Evolutionary conservation across 345 rosid species (phyloP), one percentile per base, ranked within the genome.

Genomic region (Rhizophora mangle): DNA sequence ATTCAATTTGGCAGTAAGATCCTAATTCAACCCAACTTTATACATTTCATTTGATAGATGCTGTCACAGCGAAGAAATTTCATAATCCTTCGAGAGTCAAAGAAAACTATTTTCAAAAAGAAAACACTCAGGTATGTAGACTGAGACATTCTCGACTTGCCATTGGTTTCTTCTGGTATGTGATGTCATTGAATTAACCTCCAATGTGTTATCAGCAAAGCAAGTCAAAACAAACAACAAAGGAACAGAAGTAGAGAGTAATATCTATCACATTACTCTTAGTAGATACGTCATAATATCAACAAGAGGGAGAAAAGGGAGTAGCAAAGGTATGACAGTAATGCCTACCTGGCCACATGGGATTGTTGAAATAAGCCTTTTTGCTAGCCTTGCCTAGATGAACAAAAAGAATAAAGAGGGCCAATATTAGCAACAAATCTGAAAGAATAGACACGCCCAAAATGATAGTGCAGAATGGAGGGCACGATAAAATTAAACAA

Each of bases 331-430:
- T 19, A 63, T 15, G 13, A 55, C 51, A 57, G 62, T 16, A 62
- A 69, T n/a, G 18, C 75, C 60, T 77, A 95, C 98, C 99, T 20
- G 98, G 93, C 98, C 99, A 92, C 98, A 95, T 92, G 66, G 99
- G 98, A 62, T 95, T 95, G 84, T 95, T 88, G 83, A 88, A 95
- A 83, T 88, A 95, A 37, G 87, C 77, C 57, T 58, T 68, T 76
- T 85, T 90, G 82, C 81, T 72, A 73, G 73, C 77, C 64, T 80
- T 79, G 64, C 84, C 96, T 84, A 83, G 54, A 75, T 52, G 53
- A 67, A 60, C 56, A 72, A 69, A 39, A 58, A 5, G 6, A 31
- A 27, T 36, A 54, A 63, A n/a, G 31, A 36, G 11, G 19, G 37
- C 63, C 58, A 80, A 71, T 22, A 31, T 32, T 27, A 74, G 67